Evolutionary conservation across 495 filamentous ascomycete genomes (phyloP).

Genomic region (Lasiosphaeris hirsuta): DNA sequence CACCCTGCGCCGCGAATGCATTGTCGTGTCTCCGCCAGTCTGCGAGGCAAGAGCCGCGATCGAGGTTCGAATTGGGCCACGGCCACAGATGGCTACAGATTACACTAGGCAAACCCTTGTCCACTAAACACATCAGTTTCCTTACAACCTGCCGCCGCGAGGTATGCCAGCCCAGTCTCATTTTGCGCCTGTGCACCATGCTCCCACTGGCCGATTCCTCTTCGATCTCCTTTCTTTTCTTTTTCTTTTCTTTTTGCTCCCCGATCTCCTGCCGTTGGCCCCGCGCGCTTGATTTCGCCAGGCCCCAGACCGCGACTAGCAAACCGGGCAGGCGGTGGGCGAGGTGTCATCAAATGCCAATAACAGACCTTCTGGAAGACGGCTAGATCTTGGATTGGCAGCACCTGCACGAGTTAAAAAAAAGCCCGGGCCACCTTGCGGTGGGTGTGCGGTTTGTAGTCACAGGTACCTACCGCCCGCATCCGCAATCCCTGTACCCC

Average conservation of each 20-base stretch:
- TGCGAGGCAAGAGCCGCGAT: too few species aligned
- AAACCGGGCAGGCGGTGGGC: background rate
- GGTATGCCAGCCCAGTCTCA: background rate
- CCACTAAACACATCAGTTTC: background rate
- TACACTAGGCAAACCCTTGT: background rate
- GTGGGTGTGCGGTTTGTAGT: conserved; percentile 3
- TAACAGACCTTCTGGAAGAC: conserved; percentile 26
- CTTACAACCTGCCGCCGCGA: too few species aligned
- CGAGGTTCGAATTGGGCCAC: too few species aligned
- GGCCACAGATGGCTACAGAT: too few species aligned
- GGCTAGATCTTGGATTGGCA: conserved; percentile 19
- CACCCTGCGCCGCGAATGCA: too few species aligned
- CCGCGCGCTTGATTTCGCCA: conserved; percentile 3
- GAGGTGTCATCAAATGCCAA: conserved; percentile 6
- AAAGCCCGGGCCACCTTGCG: conserved; percentile 21
- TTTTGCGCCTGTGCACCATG: conserved; percentile 4
- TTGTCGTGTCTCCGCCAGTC: too few species aligned
- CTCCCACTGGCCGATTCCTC: background rate
- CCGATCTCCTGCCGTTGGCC: background rate
- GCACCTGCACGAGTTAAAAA: conserved; percentile 14
- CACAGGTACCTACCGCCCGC: conserved; percentile 17
- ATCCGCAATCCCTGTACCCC: conserved; percentile 22
- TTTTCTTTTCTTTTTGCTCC: background rate
- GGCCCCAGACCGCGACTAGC: background rate
- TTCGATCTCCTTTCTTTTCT: background rate